Percentiles rank a stretch among this genome's conserved stretches.
These are phyloP conservation scores for Aspergillus sp. DNA, from an alignment of 2,329 filamentous ascomycete species.

Conservation along the genomic window DNA sequence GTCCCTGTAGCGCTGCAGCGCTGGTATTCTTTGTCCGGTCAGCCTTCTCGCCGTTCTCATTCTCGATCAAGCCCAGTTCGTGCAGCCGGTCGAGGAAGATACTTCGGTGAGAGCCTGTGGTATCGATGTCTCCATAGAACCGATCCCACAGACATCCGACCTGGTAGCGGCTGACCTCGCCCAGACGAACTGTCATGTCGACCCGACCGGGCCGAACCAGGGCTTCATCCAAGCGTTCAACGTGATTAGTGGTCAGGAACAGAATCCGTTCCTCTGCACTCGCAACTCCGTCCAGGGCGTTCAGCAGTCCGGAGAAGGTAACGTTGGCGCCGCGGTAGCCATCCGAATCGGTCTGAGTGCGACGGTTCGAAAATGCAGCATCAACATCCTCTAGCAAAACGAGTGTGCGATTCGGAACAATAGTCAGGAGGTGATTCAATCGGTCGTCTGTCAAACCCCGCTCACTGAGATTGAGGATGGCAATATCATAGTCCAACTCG, in stretches of 20 bases:
- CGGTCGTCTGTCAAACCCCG: slow-evolving; percentile 85
- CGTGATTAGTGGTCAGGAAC: slow-evolving; percentile 91
- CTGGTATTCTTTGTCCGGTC: slow-evolving; percentile 59
- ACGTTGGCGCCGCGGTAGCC: slow-evolving; percentile 85
- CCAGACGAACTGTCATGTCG: slow-evolving; percentile 86
- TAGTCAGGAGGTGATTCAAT: slow-evolving; percentile 78
- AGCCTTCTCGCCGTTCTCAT: slow-evolving; percentile 45
- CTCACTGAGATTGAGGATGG: slow-evolving; percentile 87
- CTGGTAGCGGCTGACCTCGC: slow-evolving; percentile 81
- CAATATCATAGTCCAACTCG: slow-evolving; percentile 87
- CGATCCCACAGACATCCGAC: slow-evolving; percentile 86
- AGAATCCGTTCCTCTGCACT: slow-evolving; percentile 91
- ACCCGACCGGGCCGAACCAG: slow-evolving; percentile 87
- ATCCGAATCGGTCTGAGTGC: slow-evolving; percentile 65
- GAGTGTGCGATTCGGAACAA: slow-evolving; percentile 76
- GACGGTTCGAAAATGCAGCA: slow-evolving; percentile 80
- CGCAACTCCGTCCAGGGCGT: slow-evolving; percentile 84
- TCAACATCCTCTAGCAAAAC: slow-evolving; percentile 87
- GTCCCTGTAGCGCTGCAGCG: slow-evolving; percentile 84
- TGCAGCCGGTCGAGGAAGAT: slow-evolving; percentile 68
- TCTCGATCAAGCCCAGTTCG: slow-evolving; percentile 65
- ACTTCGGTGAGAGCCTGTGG: slow-evolving; percentile 55
- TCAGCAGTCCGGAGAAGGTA: slow-evolving; percentile 87
- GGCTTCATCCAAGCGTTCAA: slow-evolving; percentile 83
- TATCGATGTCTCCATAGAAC: slow-evolving; percentile 83